Base-by-base conservation (phyloP, 768 basidiomycete species). In the Megacollybia marginata region DNA sequence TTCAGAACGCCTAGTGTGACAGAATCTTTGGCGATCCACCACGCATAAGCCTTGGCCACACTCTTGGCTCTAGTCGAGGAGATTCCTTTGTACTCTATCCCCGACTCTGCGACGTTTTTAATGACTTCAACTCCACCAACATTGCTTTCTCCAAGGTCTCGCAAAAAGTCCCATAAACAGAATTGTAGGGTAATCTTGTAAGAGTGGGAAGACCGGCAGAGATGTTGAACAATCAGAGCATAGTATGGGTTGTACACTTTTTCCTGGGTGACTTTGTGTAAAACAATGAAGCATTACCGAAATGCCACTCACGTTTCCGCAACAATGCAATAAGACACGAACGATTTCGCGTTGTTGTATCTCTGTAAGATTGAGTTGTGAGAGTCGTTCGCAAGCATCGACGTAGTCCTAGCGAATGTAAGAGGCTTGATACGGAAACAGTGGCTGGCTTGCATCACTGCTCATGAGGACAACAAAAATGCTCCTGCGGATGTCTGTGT, bases 391-490 rank as follows among this genome's bases (percentile, higher is more conserved):
- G 59, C 88, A 93, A 1, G 94, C 95, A 59, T 98, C 92, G n/a
- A 92, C 71, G 59, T 91, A 98, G 63, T 99, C 96, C 95, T 98
- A 36, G 31, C 2, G 8, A 48, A 16, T 11, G 31, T 49, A 46
- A 16, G 50, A 36, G 11, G 19, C 34, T 49, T 43, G 44, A 19
- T 42, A 47, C 42, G 20, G 8, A 12, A 34, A 44, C 13, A 35
- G 2, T 9, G 46, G 34, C 48, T 23, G 49, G 67, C 83, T 55
- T 60, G 95, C 95, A 60, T 95, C 92, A 56, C 90, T 89, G 60
- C 89, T 95, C 92, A 98, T 96, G 33, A 98, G 68, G 11, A 94
- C 86, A 13, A 93, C 82, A 60, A 99, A 99, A 47, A 97, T 83
- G 49, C 87, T 85, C 53, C 92, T 74, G 34, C 95, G 78, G 35